These are phyloP conservation scores for Ustilago loliicola DNA, from an alignment of 1,284 basidiomycete genomes.

Conservation along the genomic window DNA sequence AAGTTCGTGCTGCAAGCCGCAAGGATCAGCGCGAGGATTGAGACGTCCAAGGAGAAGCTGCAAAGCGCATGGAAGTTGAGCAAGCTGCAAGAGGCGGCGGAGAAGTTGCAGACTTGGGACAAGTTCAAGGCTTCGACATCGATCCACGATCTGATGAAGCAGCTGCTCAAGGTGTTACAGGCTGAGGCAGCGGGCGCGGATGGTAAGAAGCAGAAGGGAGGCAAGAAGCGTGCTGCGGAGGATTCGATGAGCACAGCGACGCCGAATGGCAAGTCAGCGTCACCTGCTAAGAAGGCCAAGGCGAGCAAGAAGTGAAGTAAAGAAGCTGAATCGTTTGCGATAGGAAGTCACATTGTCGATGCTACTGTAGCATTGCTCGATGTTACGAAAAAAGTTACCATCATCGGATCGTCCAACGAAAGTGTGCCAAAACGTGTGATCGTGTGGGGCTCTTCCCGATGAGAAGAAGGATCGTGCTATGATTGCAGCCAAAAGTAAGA, in stretches of 20 bases:
- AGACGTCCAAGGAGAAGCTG: conserved; percentile 23
- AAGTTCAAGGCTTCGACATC: conserved; percentile 66
- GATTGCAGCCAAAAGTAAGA: neutral
- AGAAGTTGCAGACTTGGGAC: conserved; percentile 41
- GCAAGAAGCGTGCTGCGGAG: conserved; percentile 44
- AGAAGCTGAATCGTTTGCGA: neutral
- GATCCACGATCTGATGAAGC: conserved; percentile 74
- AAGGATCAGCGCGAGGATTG: conserved; percentile 76
- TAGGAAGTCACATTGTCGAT: neutral
- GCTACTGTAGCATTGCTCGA: conserved; percentile 2
- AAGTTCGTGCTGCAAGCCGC: conserved; percentile 80
- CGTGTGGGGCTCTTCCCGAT: neutral
- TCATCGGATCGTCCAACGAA: neutral
- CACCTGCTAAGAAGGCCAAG: conserved; percentile 53
- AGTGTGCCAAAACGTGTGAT: neutral
- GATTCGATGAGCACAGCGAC: conserved; percentile 10
- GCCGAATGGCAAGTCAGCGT: conserved; percentile 13
- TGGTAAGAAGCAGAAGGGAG: conserved; percentile 1
- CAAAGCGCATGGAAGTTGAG: conserved; percentile 71
- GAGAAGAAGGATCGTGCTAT: neutral
- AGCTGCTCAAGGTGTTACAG: conserved; percentile 71
- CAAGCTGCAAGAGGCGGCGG: conserved; percentile 37
- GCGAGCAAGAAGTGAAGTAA: conserved; percentile 26
- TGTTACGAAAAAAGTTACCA: neutral
- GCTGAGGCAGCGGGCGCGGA: conserved; percentile 21